phyloP scores from a whole-genome alignment of 78 protist genomes.

The Planoprotostelium fungivorum region DNA sequence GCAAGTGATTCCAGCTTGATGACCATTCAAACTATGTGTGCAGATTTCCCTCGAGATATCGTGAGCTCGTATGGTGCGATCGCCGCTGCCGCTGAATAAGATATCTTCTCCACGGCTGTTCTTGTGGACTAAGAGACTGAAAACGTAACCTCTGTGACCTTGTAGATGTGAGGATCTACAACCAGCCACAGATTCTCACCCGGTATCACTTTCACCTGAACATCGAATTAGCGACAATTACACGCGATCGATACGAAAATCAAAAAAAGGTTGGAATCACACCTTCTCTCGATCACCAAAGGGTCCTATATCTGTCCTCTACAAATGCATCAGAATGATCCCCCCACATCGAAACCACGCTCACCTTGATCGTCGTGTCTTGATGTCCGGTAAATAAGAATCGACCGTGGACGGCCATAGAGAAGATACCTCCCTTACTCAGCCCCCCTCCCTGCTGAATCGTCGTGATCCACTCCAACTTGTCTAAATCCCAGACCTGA shows the following conservation, averaged over 20 bases:
- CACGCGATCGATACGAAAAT: too few relatives aligned
- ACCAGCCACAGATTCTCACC: too few relatives aligned
- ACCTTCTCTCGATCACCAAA: background rate
- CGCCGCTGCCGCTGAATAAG: background rate
- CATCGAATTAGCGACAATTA: too few relatives aligned
- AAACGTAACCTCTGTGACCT: background rate
- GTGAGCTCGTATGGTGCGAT: background rate
- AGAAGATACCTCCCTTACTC: background rate
- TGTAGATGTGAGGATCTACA: too few relatives aligned
- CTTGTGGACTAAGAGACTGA: background rate
- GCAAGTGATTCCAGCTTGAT: background rate
- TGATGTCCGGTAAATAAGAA: background rate
- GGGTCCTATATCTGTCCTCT: background rate
- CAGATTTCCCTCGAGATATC: background rate
- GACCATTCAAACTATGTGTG: background rate
- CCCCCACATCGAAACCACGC: background rate
- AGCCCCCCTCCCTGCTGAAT: background rate
- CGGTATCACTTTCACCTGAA: too few relatives aligned
- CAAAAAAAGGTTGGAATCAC: background rate
- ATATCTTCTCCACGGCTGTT: background rate
- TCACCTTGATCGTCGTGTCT: slow-evolving; percentile 5
- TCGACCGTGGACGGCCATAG: background rate
- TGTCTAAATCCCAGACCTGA: background rate
- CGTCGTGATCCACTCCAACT: background rate
- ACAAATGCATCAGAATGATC: background rate